Base-by-base conservation (phyloP, 1,139 yeast species). In the Zygotorulaspora mrakii region DNA sequence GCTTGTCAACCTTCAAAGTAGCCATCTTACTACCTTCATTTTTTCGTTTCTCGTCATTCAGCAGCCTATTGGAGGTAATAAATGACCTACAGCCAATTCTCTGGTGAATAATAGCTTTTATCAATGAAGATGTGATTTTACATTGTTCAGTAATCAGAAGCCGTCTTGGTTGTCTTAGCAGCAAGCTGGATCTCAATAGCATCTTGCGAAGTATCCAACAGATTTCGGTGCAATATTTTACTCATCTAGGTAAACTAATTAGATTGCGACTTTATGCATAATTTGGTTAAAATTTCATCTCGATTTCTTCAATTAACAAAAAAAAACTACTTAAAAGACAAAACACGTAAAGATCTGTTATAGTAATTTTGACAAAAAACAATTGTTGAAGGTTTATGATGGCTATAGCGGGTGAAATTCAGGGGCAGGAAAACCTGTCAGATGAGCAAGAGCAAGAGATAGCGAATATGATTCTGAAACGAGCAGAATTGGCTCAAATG, bases 1-100 rank as follows among this genome's bases (percentile, higher is more conserved):
- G 95, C 45, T 81, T 77, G 32, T 78, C 82, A 3, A 71, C 72
- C 50, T 79, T 69, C 38, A 39, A 34, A 12, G 39, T 31, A 3
- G 35, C 42, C 5, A 33, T 23, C 11, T 31, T 35, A 16, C 26
- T 20, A 3, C 22, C 33, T 17, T 26, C 39, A n/a, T 4, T 6
- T n/a, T 28, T 28, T 16, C 11, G n/a, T 20, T 22, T 32, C 29
- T 30, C 37, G 12, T 30, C 31, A 6, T 34, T 17, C 12, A 24
- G 16, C 8, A 31, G 5, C 28, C 9, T 22, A 5, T 17, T 9
- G 8, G 35, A 31, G 16, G 38, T 31, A n/a, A 31, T 23, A 14
- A 39, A 34, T 12, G 33, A 14, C 13, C 18, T 28, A 14, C 3
- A 6, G 11, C 21, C 3, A 14, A 6, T 6, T 20, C 22, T 20